Evolutionary conservation across 176 grass and related monocot species (phyloP), one percentile per base, ranked within the genome.

Genomic region (Miscanthus lutarioriparius): DNA sequence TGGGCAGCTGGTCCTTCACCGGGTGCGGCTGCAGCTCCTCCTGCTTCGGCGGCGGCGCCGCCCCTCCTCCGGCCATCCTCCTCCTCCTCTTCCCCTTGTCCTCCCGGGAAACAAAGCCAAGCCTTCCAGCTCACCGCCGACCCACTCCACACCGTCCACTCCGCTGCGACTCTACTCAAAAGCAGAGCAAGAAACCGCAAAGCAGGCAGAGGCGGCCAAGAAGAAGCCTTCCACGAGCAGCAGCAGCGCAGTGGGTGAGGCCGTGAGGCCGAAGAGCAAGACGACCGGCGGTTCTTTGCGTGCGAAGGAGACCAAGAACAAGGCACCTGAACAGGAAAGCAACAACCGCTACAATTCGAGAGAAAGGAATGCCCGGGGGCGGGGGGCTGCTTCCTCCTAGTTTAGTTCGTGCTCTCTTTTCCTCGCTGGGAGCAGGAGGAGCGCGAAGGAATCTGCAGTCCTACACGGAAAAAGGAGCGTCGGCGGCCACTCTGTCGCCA

Each of bases 1-100:
- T 88, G 66, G 84, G 82, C 70, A 97, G 63, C 89, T 97, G 94
- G 84, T 97, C 94, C 87, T 77, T 97, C 59, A 88, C 76, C 56
- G 49, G 89, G 75, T 94, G 94, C 35, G 94, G 89, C 49, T 90
- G 87, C 67, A 97, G 43, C 87, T 97, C 94, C 27, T 97, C 94
- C 79, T 88, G 87, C 91, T 97, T 97, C 26, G 91, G 91, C 40
- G 87, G 84, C 80, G 94, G 89, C 83, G 91, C 91, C 69, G 94
- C 82, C 81, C 85, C 85, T 81, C 85, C 85, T 67, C 85, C 85
- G 47, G 87, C 85, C 89, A 92, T 92, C 78, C 27, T 83, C 62
- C 2, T 32, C n/a, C 2, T 26, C 2, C 44, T 0, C 11, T 33
- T 33, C 3, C 32, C 32, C 32, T 33, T 33, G 2, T 33, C 32